Percentiles rank a stretch among this genome's conserved stretches.
phyloP scores from a whole-genome alignment of 176 grass and related monocot genomes.

The Eleusine indica region DNA sequence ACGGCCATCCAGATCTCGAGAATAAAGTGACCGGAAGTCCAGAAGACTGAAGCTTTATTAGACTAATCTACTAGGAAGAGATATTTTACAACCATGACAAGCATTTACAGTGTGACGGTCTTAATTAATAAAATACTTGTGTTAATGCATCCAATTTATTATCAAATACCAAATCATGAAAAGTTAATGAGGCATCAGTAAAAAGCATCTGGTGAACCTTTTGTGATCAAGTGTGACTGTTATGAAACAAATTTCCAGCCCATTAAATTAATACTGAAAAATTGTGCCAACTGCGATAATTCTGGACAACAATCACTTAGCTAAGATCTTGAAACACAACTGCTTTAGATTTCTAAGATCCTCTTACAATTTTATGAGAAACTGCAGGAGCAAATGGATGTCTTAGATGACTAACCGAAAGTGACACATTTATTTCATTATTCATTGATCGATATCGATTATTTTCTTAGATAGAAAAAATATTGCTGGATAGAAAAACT shows the following conservation, averaged over 20 bases:
- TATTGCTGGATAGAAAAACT: not conserved
- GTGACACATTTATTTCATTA: not conserved
- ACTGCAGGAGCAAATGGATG: not conserved
- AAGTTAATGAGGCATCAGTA: slow-evolving; percentile 23
- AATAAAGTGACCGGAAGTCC: not conserved
- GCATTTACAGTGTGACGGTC: slow-evolving; percentile 2
- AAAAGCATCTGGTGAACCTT: slow-evolving; percentile 21
- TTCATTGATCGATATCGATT: not conserved
- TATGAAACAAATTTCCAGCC: not conserved
- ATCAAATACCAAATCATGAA: slow-evolving; percentile 4
- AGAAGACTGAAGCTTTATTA: not conserved
- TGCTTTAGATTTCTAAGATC: slow-evolving; percentile 1
- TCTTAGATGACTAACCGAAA: not conserved
- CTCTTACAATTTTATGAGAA: not conserved
- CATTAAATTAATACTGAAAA: slow-evolving; percentile 6
- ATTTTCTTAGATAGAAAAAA: not conserved
- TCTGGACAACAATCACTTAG: not conserved
- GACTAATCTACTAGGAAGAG: not conserved
- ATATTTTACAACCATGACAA: slow-evolving; percentile 22
- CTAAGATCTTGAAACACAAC: not conserved
- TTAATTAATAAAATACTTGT: not conserved
- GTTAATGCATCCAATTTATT: not conserved
- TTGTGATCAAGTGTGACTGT: not conserved
- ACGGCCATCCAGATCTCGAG: not conserved
- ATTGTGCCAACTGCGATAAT: not conserved